A percentile compares a stretch with the other conserved stretches of the same genome.
These are phyloP conservation scores for Pichia insulana DNA, from an alignment of 805 yeast species.

Conservation along the genomic window DNA sequence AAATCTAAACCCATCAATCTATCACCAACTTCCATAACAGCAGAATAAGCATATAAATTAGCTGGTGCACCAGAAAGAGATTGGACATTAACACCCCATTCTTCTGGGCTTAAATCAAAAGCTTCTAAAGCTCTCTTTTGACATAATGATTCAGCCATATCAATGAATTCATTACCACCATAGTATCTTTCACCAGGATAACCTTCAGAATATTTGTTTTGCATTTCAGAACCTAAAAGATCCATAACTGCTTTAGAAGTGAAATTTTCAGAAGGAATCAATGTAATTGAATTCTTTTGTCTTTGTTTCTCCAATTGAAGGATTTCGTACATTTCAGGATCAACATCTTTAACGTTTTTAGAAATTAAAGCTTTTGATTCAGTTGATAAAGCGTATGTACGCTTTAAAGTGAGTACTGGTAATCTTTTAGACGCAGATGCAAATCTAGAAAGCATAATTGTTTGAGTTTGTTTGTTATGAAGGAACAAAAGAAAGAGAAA, in stretches of 20 bases:
- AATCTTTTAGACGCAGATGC: conserved; percentile 3
- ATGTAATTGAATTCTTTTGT: conserved; percentile 84
- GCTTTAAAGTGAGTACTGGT: conserved; percentile 9
- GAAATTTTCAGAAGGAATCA: conserved; percentile 94
- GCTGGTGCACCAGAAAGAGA: conserved; percentile 96
- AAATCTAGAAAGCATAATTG: conserved; percentile 1
- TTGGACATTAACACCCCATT: conserved; percentile 98
- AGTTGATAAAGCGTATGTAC: conserved; percentile 39
- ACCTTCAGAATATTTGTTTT: conserved; percentile 96
- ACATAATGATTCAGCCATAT: conserved; percentile 81
- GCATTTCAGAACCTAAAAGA: conserved; percentile 91
- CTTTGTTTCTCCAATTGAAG: conserved; percentile 69
- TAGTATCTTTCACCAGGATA: conserved; percentile 97
- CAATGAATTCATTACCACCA: conserved; percentile 96
- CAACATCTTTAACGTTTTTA: conserved; percentile 57
- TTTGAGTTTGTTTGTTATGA: background rate
- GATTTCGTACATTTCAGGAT: conserved; percentile 79
- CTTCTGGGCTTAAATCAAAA: conserved; percentile 60
- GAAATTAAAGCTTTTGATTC: conserved; percentile 47
- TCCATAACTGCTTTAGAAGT: conserved; percentile 94
- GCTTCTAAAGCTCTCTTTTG: conserved; percentile 87
- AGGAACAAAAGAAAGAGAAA: background rate
- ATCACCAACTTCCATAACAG: conserved; percentile 81
- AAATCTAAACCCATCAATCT: conserved; percentile 95
- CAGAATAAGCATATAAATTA: conserved; percentile 84